These are phyloP conservation scores for Sideroxylon spinosum DNA, from an alignment of 179 eudicot genomes.

Conservation along the genomic window DNA sequence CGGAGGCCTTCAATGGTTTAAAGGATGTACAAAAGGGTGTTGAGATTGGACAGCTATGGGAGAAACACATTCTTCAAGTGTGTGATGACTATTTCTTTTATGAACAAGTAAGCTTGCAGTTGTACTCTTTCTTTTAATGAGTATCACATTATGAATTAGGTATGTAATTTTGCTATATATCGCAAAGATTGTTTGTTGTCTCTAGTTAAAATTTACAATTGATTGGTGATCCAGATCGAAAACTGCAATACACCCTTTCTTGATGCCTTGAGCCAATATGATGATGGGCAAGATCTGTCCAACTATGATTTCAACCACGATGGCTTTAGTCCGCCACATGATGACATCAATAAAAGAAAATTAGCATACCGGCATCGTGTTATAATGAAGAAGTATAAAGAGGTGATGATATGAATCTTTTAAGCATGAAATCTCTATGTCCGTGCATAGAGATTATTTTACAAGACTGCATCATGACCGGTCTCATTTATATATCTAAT, in stretches of 20 bases:
- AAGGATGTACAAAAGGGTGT: constrained; percentile 74
- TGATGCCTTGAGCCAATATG: constrained; percentile 54
- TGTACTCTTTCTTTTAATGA: not conserved
- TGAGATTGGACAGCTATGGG: constrained; percentile 84
- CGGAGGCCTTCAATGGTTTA: constrained; percentile 56
- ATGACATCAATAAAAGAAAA: constrained; percentile 63
- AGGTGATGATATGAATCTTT: constrained; percentile 38
- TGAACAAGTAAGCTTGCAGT: constrained; percentile 54
- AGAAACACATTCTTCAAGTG: constrained; percentile 69
- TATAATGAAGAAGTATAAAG: constrained; percentile 59
- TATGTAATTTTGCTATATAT: not conserved
- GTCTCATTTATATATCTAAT: not conserved
- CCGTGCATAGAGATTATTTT: not conserved
- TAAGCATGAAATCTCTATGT: not conserved
- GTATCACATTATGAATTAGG: not conserved
- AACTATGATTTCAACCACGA: constrained; percentile 65
- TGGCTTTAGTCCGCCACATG: constrained; percentile 47
- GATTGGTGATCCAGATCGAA: constrained; percentile 56
- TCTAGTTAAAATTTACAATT: constrained; percentile 3
- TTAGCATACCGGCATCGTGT: constrained; percentile 73
- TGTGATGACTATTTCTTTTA: constrained; percentile 82
- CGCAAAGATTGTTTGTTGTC: not conserved
- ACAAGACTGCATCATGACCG: no score
- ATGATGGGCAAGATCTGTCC: constrained; percentile 76
- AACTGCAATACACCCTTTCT: constrained; percentile 65